Conservation (phyloP, 108 stramenopile species). For the Thalassiosira profunda region DNA sequence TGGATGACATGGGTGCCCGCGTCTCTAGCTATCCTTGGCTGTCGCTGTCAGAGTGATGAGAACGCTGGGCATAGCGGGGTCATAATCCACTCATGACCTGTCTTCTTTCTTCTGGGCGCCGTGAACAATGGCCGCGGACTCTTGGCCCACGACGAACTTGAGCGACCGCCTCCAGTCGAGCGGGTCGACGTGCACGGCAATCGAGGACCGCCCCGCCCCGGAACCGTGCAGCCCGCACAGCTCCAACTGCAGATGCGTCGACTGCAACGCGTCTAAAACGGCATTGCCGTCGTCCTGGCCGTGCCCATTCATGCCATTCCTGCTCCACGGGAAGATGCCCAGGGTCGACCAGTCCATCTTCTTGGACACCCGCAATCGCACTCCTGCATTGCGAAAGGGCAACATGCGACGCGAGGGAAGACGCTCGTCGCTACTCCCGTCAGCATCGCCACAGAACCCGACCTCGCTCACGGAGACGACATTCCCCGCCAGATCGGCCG, state of each 20-base stretch:
- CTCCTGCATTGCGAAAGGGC: constrained; percentile 10
- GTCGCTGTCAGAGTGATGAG: too few species aligned
- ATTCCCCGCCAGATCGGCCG: constrained; percentile 35
- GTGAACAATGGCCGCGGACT: too few species aligned
- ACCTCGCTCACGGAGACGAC: constrained; percentile 34
- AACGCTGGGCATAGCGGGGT: too few species aligned
- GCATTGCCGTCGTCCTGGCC: not conserved
- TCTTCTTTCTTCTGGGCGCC: too few species aligned
- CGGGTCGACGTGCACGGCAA: constrained; percentile 29
- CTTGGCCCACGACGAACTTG: constrained; percentile 31
- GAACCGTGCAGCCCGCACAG: constrained; percentile 33
- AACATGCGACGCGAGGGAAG: too few species aligned
- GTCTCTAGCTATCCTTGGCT: too few species aligned
- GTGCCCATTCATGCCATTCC: not conserved
- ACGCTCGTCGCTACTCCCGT: not conserved
- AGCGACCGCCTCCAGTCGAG: constrained; percentile 19
- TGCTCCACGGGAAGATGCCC: constrained; percentile 49
- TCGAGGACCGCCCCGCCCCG: constrained; percentile 14
- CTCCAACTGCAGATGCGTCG: constrained; percentile 26
- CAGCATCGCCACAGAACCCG: constrained; percentile 9
- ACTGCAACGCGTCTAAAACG: too few species aligned
- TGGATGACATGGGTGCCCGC: too few species aligned
- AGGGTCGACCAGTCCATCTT: constrained; percentile 47
- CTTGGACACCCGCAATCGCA: constrained; percentile 37
- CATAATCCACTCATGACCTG: too few species aligned